Base-by-base conservation (phyloP, 1,284 basidiomycete species). In the Neonothopanus nambi region DNA sequence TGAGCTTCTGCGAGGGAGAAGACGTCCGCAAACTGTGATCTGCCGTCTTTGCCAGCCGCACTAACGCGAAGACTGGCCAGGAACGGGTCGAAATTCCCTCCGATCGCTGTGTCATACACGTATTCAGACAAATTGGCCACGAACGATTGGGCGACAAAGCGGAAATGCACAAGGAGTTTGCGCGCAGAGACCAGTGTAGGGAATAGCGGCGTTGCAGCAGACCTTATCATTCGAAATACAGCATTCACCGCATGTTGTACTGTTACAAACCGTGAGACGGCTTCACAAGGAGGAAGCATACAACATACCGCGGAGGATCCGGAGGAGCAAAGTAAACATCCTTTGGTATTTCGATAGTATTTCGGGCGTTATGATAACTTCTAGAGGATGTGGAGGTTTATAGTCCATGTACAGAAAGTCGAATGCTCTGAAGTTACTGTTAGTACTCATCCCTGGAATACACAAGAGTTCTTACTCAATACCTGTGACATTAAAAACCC, bases 371-470 rank as follows among this genome's bases (percentile, higher is more conserved):
- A 95, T 85, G 7, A 95, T 65, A 8, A 85, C 75, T 43, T 84
- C 80, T 36, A 95, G 71, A 0, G 90, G 81, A 20, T 77, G 74
- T 1, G 91, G 90, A 12, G 91, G 85, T 59, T 87, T 87, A 68
- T 95, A 95, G 57, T 91, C 84, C 72, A 95, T 84, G 64, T 91
- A 91, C 15, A 95, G 69, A 62, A 94, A 95, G 68, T 95, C 93
- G 37, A 95, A 69, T 7, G 93, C 91, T 68, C 89, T 89, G 28
- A 11, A 15, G 49, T 58, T 28, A 11, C 56, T 42, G 37, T 33
- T 9, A 33, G 30, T 55, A 64, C 17, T 39, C 15, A 42, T 43
- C 23, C 4, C 41, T 3, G 20, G 37, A 20, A 37, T 17, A 23
- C 35, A 12, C 6, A 24, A 42, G 8, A 47, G 26, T n/a, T 40